Evolutionary conservation across 495 filamentous ascomycete species (phyloP).

Genomic region (Cercophora newfieldiana): DNA sequence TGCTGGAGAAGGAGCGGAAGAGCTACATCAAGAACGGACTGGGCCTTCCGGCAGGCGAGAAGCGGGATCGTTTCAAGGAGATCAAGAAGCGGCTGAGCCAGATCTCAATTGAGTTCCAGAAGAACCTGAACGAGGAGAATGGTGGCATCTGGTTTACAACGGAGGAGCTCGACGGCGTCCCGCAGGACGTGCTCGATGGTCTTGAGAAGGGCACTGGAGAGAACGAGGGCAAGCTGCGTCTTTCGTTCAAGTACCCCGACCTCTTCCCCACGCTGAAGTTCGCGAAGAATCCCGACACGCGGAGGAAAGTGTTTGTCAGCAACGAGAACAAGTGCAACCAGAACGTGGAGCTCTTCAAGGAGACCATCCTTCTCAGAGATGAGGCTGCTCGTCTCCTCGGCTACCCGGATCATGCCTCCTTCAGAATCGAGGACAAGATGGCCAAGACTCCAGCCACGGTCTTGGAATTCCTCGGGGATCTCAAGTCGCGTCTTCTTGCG

Average conservation of each 20-base stretch:
- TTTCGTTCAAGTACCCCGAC: constrained; percentile 65
- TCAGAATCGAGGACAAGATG: constrained; percentile 96
- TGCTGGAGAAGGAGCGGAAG: constrained; percentile 61
- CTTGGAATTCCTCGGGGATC: constrained; percentile 76
- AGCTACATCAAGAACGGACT: constrained; percentile 59
- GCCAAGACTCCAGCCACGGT: constrained; percentile 89
- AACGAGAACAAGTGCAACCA: constrained; percentile 73
- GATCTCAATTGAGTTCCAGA: constrained; percentile 58
- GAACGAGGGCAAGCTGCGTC: constrained; percentile 58
- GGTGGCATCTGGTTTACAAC: constrained; percentile 60
- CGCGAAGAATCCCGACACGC: constrained; percentile 54
- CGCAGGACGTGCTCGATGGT: constrained; percentile 53
- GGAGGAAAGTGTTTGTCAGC: constrained; percentile 56
- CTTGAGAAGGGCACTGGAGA: constrained; percentile 73
- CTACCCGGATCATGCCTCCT: constrained; percentile 89
- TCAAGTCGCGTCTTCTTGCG: constrained; percentile 69
- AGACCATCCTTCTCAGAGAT: constrained; percentile 84
- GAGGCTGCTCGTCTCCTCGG: constrained; percentile 89
- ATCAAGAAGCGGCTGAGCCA: constrained; percentile 63
- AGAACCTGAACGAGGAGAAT: constrained; percentile 63
- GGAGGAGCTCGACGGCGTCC: constrained; percentile 60
- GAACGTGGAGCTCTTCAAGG: constrained; percentile 83
- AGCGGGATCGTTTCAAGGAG: constrained; percentile 63
- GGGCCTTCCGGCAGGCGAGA: constrained; percentile 50
- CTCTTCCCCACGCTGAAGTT: constrained; percentile 62